A percentile compares a stretch with the other conserved stretches of the same genome.
Conservation (phyloP, 2,329 filamentous ascomycete genomes). For the Fusarium chaquense region DNA sequence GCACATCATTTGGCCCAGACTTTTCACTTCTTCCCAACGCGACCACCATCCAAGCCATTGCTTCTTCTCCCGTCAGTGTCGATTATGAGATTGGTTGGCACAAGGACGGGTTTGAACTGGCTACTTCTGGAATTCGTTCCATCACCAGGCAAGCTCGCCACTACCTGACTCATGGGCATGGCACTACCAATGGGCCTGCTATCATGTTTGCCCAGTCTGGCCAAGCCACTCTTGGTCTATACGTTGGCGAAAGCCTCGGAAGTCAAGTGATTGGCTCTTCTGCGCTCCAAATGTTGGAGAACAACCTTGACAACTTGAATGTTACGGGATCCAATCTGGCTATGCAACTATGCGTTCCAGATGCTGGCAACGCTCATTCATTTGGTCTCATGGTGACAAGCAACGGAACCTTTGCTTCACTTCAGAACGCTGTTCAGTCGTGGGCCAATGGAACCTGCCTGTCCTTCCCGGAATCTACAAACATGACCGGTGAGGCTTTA, state of each 20-base stretch:
- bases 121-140: conserved; percentile 2
- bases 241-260: not conserved
- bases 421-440: not conserved
- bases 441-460: not conserved
- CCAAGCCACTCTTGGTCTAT: not conserved
- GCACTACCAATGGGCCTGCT: not conserved
- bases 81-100: not conserved
- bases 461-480: not conserved
- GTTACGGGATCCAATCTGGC: not conserved
- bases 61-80: not conserved
- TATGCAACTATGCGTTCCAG: not conserved
- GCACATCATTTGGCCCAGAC: not conserved
- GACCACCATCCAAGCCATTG: not conserved
- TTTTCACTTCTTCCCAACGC: not conserved
- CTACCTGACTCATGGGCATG: not conserved
- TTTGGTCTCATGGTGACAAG: not conserved
- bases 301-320: not conserved
- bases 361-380: not conserved
- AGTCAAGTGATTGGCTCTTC: not conserved
- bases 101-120: not conserved
- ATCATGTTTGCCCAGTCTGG: not conserved
- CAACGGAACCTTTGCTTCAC: not conserved
- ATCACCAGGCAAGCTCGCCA: not conserved
- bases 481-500: not conserved
- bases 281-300: not conserved